Base-by-base conservation (phyloP, 1,284 basidiomycete genomes). In the Cryptococcus neoformans region DNA sequence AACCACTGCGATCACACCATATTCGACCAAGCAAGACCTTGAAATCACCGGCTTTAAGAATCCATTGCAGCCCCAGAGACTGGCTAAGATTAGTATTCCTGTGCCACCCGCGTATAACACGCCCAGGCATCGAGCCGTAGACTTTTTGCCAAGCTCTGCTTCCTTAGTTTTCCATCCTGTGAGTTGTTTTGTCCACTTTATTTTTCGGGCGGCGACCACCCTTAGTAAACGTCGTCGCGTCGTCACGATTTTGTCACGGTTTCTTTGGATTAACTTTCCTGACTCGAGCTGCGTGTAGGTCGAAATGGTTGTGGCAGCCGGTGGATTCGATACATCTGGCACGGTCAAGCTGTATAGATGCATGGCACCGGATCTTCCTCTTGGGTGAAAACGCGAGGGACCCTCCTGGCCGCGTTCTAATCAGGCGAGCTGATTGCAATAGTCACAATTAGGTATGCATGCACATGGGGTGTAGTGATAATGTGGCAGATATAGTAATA, bases 131-230 rank as follows among this genome's bases (percentile, higher is more conserved):
- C 58, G 67, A 35, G 60, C 54, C 6, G 54, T 59, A 16, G 67
- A 67, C 36, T 69, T 73, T 57, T 70, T 75, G 65, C 75, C 76
- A 2, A 67, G 68, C 50, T 72, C 71, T 2, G 57, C 74, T 4
- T 69, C 69, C 28, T 55, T 79, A 53, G 67, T 74, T 11, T 79
- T 78, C 68, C 78, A 79, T 62, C 78, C 78, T 28, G 74, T 76
- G 54, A 62, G 74, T 69, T 6, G 7, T 14, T 34, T 54, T 14
- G 7, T 47, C 44, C 42, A 17, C 17, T 11, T 21, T 21, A 21
- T 69, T 73, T 28, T 28, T 28, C 28, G 28, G 28, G 28, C 28
- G 28, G 28, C 28, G 28, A 28, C 28, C 28, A 28, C 28, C 4
- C 28, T 4, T 28, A 4, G 28, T 28, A 28, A 28, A 28, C 3